Evolutionary conservation across 1,284 basidiomycete species (phyloP).

Genomic region (Laetiporus sulphureus): DNA sequence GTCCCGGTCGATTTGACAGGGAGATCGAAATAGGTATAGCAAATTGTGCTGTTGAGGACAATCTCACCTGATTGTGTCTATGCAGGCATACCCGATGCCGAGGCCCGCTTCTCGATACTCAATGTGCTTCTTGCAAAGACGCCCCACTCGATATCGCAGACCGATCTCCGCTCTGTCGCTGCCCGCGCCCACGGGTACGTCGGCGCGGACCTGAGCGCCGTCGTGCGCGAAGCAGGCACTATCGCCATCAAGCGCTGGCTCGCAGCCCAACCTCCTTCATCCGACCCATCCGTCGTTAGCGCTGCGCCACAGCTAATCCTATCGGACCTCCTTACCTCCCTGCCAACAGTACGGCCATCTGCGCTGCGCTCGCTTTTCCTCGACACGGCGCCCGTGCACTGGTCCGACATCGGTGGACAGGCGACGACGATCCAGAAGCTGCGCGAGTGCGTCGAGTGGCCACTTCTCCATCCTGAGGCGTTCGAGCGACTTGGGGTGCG

Average conservation of each 20-base stretch:
- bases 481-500: conserved; percentile 86
- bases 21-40: conserved; percentile 93
- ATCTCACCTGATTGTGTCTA: background rate
- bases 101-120: conserved; percentile 80
- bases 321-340: conserved; percentile 64
- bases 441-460: conserved; percentile 92
- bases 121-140: conserved; percentile 75
- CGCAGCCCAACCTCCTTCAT: conserved; percentile 20
- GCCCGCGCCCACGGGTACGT: conserved; percentile 92
- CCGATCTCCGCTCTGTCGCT: conserved; percentile 64
- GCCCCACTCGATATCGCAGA: conserved; percentile 63
- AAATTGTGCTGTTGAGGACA: background rate
- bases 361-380: conserved; percentile 93
- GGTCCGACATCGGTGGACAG: conserved; percentile 90
- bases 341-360: conserved; percentile 83
- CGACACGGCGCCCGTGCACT: conserved; percentile 79
- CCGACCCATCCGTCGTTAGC: conserved; percentile 12
- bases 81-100: conserved; percentile 82
- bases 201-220: conserved; percentile 89
- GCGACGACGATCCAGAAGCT: conserved; percentile 74
- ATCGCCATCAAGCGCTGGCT: conserved; percentile 84
- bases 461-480: conserved; percentile 77
- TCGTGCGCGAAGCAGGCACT: conserved; percentile 92
- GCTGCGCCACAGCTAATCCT: conserved; percentile 36
- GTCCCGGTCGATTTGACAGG: conserved; percentile 93